Percentiles rank a stretch among this genome's conserved stretches.
Conservation (phyloP, 75 land plant species). For the Sequoia sempervirens region DNA sequence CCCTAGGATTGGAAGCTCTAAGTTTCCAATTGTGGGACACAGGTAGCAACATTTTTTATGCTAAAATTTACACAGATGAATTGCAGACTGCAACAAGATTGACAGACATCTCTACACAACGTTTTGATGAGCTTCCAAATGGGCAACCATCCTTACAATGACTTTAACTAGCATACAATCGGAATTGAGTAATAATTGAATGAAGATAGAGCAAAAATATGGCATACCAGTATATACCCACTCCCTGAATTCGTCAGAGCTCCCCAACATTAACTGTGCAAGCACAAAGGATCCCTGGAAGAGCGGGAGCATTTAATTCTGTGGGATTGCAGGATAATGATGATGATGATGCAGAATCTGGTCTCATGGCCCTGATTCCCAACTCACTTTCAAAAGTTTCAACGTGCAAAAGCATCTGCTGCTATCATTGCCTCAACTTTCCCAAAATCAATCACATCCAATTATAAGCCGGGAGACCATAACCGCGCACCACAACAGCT, state of each 20-base stretch:
- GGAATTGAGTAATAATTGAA: background rate
- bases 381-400: background rate
- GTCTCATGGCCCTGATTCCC: background rate
- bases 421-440: background rate
- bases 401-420: background rate
- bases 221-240: background rate
- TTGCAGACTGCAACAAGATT: background rate
- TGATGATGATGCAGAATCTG: background rate
- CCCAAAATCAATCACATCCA: conserved; percentile 1
- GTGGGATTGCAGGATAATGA: background rate
- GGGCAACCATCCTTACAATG: background rate
- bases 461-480: background rate
- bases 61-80: background rate
- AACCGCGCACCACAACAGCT: background rate
- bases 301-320: background rate
- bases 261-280: background rate
- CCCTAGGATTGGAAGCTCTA: background rate
- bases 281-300: background rate
- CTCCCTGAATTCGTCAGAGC: background rate
- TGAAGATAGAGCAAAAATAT: background rate
- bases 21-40: background rate
- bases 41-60: background rate
- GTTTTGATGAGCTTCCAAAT: background rate
- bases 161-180: background rate
- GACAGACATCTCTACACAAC: conserved; percentile 2